Conservation (phyloP, 2,329 filamentous ascomycete genomes). For the Cryphonectria parasitica region DNA sequence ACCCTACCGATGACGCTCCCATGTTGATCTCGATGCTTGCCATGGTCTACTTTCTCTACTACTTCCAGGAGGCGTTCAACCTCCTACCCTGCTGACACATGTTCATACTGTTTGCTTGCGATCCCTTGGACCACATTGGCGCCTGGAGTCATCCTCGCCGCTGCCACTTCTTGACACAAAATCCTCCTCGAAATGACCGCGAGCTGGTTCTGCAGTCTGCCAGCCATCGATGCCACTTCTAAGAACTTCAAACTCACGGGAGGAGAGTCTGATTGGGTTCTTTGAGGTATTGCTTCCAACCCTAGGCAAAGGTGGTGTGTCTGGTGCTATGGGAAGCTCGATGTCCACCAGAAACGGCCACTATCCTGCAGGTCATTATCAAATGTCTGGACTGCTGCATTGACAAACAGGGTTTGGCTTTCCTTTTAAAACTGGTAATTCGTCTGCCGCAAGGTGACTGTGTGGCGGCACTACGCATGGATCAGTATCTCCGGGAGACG, state of each 20-base stretch:
- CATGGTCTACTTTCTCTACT: background rate
- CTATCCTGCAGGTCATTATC: background rate
- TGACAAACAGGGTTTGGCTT: conserved; percentile 13
- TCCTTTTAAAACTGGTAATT: background rate
- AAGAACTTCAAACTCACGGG: background rate
- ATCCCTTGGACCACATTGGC: background rate
- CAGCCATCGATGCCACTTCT: background rate
- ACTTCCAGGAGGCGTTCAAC: background rate
- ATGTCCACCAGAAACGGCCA: conserved; percentile 11
- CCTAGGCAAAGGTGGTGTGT: background rate
- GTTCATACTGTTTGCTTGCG: background rate
- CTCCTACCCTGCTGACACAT: background rate
- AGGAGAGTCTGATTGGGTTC: background rate
- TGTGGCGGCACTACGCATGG: background rate
- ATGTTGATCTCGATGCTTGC: background rate
- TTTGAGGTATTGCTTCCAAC: background rate
- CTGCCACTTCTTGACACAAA: background rate
- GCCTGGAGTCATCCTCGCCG: background rate
- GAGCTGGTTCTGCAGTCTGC: background rate
- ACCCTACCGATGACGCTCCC: background rate
- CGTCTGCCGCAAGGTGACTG: conserved; percentile 2
- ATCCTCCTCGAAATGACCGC: background rate
- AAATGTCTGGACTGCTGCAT: background rate
- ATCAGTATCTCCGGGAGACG: background rate
- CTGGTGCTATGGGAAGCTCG: background rate